phyloP scores from a whole-genome alignment of 176 grass and related monocot species.

The Oryza brachyantha region DNA sequence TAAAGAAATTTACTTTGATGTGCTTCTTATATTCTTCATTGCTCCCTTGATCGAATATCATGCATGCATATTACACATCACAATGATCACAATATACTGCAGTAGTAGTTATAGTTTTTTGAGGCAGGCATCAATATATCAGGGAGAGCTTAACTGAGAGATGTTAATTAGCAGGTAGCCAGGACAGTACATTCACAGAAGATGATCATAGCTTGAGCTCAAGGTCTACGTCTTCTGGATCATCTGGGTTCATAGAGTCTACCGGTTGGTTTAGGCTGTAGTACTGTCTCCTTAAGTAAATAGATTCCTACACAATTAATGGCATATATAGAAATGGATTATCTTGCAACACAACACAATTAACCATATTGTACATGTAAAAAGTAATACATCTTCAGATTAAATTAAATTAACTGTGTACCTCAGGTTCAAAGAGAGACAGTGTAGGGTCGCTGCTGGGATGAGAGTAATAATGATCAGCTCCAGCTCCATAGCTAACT shows the following conservation, averaged over 20 bases:
- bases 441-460: slow-evolving; percentile 16
- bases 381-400: neutral
- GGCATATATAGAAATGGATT: neutral
- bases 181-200: neutral
- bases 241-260: slow-evolving; percentile 26
- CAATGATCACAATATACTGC: neutral
- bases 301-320: slow-evolving; percentile 16
- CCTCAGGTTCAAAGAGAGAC: slow-evolving; percentile 41
- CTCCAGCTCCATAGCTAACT: slow-evolving; percentile 19
- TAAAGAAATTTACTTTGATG: neutral
- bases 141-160: neutral
- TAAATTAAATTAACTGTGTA: neutral
- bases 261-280: slow-evolving; percentile 19
- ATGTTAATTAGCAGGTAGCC: neutral
- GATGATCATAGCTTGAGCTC: slow-evolving; percentile 50
- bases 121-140: neutral
- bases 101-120: neutral
- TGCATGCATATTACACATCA: neutral
- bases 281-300: slow-evolving; percentile 17
- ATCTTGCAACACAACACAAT: too few relatives aligned
- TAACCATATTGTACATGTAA: too few relatives aligned
- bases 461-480: slow-evolving; percentile 14
- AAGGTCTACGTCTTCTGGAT: slow-evolving; percentile 45
- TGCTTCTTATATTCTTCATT: neutral
- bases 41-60: neutral